A percentile compares a stretch with the other conserved stretches of the same genome.
phyloP scores from a whole-genome alignment of 768 basidiomycete species.

The Boletus tomentosulus region DNA sequence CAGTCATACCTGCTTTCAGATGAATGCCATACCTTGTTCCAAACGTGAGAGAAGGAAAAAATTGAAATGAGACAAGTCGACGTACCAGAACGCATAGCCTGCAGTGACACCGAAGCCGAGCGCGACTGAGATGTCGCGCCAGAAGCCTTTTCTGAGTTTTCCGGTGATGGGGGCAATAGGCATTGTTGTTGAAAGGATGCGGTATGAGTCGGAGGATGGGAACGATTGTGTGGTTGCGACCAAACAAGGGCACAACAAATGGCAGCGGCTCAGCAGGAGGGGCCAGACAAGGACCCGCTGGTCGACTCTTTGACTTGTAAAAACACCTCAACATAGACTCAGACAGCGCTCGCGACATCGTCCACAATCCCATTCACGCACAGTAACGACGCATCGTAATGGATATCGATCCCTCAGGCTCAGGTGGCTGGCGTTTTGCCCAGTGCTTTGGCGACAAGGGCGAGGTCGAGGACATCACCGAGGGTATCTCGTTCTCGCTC shows the following conservation, averaged over 20 bases:
- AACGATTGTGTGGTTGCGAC: conserved; percentile 8
- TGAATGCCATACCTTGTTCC: conserved; percentile 74
- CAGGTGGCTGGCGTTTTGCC: conserved; percentile 96
- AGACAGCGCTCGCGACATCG: conserved; percentile 8
- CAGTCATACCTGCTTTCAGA: conserved; percentile 62
- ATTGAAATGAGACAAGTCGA: conserved; percentile 15
- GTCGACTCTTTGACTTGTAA: conserved; percentile 17
- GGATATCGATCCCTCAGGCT: conserved; percentile 82
- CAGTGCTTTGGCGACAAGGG: conserved; percentile 99
- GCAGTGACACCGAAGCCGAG: conserved; percentile 72
- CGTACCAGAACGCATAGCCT: conserved; percentile 84
- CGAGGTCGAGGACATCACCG: conserved; percentile 98
- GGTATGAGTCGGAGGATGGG: conserved; percentile 26
- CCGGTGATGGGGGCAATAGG: conserved; percentile 89
- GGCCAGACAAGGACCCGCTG: conserved; percentile 13
- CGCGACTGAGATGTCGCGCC: conserved; percentile 74
- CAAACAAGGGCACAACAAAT: conserved; percentile 33
- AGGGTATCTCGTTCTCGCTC: conserved; percentile 55
- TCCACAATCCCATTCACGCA: conserved; percentile 3
- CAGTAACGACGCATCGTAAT: conserved; percentile 36
- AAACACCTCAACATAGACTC: conserved; percentile 9
- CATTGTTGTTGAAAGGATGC: conserved; percentile 44
- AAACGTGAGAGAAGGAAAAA: conserved; percentile 24
- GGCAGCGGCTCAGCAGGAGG: conserved; percentile 14
- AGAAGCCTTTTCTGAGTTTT: conserved; percentile 89